Evolutionary conservation across 2,329 filamentous ascomycete genomes (phyloP), one percentile per base, ranked within the genome.

Genomic region (Seiridium cupressi): DNA sequence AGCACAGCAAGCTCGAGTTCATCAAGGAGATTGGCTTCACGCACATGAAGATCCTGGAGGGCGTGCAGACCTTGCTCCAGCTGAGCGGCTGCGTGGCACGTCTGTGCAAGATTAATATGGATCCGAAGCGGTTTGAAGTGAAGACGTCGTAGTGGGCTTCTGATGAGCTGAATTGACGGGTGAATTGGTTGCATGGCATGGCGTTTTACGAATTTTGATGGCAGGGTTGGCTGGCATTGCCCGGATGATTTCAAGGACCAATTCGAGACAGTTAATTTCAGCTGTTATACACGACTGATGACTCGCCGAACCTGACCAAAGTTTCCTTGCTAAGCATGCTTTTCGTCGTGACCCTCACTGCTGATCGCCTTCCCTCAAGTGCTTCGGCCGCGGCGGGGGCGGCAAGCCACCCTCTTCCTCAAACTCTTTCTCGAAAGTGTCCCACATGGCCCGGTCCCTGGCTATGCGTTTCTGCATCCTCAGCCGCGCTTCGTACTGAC

Each of bases 1-100:
- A 99, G 77, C 93, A 98, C 75, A 88, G 93, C 13, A 97, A 97
- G 79, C 81, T 99, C 63, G 94, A 98, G 73, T 99, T 98, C 69
- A 96, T 98, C 78, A 94, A 93, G 78, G 95, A 97, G 78, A 99
- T 99, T 75, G 95, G 95, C 57, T 98, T 98, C 76, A 96, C 95
- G 2, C 95, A 99, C 73, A 99, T 99, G 95, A 93, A 96, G 74
- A 94, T 99, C 59, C 80, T 99, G n/a, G 95, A 99, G 73, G 95
- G 95, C 36, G 92, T 99, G 32, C 94, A 98, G 77, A 97, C 94
- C 6, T 84, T 97, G 63, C 83, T 99, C 61, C 95, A 99, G 76
- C 82, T 99, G 51, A 96, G 92, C 71, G 95, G 94, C 9, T 98
- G 94, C 72, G 84, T 99, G 31, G 93, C 92, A 13, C 89, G 94